Percentiles rank a stretch among this genome's conserved stretches.
phyloP scores from a whole-genome alignment of 495 filamentous ascomycete species.

The Bombardia bombarda region DNA sequence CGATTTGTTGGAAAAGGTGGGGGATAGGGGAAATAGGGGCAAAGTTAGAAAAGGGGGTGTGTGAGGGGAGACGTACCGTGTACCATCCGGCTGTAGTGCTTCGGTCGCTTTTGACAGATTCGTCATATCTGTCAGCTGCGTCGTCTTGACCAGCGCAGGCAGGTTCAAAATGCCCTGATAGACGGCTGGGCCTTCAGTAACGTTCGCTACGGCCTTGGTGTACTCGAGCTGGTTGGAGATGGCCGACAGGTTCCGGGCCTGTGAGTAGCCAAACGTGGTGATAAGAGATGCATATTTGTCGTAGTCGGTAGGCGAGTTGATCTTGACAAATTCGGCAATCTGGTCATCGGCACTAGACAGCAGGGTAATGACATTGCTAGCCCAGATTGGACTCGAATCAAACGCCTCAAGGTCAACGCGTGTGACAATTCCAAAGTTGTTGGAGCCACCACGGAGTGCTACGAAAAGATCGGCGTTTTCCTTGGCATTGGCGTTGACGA shows the following conservation, averaged over 20 bases:
- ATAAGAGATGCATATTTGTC: background rate
- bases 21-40: background rate
- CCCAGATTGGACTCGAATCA: background rate
- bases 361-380: background rate
- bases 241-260: background rate
- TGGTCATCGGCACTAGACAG: background rate
- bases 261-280: background rate
- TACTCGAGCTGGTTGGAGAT: background rate
- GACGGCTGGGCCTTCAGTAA: too few relatives aligned
- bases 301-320: background rate
- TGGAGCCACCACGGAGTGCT: conserved; percentile 46
- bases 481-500: conserved; percentile 34
- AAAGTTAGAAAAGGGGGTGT: background rate
- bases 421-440: conserved; percentile 51
- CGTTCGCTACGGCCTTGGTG: background rate
- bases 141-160: background rate
- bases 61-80: background rate
- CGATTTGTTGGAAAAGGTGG: background rate
- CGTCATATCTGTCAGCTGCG: background rate
- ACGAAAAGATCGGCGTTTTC: conserved; percentile 40
- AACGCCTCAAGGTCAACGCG: conserved; percentile 20
- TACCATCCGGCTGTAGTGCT: background rate
- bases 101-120: background rate
- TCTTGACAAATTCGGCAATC: background rate
- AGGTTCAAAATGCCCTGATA: background rate